A percentile compares a stretch with the other conserved stretches of the same genome.
These are phyloP conservation scores for Hippophae tibetana DNA, from an alignment of 306 rosid genomes.

Conservation along the genomic window DNA sequence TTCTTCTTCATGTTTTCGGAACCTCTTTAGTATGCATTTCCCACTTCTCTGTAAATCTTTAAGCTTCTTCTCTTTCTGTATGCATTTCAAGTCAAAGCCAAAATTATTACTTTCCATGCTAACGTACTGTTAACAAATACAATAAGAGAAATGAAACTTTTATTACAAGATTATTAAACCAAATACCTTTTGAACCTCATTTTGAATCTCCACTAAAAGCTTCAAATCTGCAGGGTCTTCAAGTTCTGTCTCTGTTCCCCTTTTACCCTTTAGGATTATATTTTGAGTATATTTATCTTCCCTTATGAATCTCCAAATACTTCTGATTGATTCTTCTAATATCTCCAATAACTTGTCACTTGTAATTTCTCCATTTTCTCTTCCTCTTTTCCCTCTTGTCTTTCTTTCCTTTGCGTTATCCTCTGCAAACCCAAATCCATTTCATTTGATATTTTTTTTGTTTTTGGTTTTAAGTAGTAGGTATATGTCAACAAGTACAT, in stretches of 20 bases:
- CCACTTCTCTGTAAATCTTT: slow-evolving; percentile 51
- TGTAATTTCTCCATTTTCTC: slow-evolving; percentile 32
- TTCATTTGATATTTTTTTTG: background rate
- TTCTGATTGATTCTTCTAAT: slow-evolving; percentile 72
- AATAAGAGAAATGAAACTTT: no score
- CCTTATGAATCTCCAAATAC: slow-evolving; percentile 64
- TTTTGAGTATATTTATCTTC: slow-evolving; percentile 49
- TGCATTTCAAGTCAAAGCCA: slow-evolving; percentile 8
- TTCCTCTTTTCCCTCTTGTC: slow-evolving; percentile 28
- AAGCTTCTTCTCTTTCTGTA: slow-evolving; percentile 74
- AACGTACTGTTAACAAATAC: no score
- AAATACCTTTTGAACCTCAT: slow-evolving; percentile 54
- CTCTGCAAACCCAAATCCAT: slow-evolving; percentile 28
- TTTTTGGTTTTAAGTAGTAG: no score
- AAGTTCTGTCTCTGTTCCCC: slow-evolving; percentile 31
- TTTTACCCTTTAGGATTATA: slow-evolving; percentile 20
- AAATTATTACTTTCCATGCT: no score
- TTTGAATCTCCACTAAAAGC: slow-evolving; percentile 40
- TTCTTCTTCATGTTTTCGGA: slow-evolving; percentile 22
- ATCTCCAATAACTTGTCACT: slow-evolving; percentile 54
- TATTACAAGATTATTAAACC: no score
- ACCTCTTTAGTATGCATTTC: slow-evolving; percentile 64
- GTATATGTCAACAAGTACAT: no score
- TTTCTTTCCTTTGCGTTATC: slow-evolving; percentile 44
- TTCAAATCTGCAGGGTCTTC: slow-evolving; percentile 55